Conservation (phyloP, 1,284 basidiomycete species). For the Heterobasidion annosum region DNA sequence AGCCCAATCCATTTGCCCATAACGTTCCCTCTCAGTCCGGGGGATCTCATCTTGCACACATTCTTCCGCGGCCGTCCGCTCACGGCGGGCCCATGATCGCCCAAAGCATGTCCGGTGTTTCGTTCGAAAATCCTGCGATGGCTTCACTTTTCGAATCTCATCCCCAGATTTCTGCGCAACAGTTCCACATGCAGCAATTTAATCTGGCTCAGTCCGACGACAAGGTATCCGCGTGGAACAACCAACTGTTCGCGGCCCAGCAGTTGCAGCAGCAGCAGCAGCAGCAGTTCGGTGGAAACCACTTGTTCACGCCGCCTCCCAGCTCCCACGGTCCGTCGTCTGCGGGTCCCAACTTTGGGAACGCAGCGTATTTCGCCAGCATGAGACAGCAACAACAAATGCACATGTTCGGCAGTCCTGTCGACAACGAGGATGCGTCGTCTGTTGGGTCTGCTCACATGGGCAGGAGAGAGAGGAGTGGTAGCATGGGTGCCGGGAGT, state of each 20-base stretch:
- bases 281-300: conserved; percentile 15
- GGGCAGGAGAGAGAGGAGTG: conserved; percentile 23
- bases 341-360: conserved; percentile 11
- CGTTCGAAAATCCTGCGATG: conserved; percentile 28
- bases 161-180: conserved; percentile 11
- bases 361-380: conserved; percentile 21
- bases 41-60: conserved; percentile 10
- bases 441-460: conserved; percentile 24
- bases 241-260: conserved; percentile 20
- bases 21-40: conserved; percentile 7
- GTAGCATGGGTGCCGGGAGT: conserved; percentile 26
- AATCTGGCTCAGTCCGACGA: conserved; percentile 9
- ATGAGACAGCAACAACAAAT: conserved; percentile 20
- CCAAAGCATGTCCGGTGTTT: conserved; percentile 20
- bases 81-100: conserved; percentile 23
- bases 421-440: conserved; percentile 31
- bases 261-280: conserved; percentile 15
- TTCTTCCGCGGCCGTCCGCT: conserved; percentile 11
- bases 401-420: conserved; percentile 20
- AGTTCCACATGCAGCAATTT: conserved; percentile 13
- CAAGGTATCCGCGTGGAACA: conserved; percentile 15
- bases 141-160: conserved; percentile 23
- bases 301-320: conserved; percentile 24
- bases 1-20: conserved; percentile 20
- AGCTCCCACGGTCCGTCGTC: conserved; percentile 16